Evolutionary conservation across 1,284 basidiomycete species (phyloP).

Genomic region (Neolentinus lepideus): DNA sequence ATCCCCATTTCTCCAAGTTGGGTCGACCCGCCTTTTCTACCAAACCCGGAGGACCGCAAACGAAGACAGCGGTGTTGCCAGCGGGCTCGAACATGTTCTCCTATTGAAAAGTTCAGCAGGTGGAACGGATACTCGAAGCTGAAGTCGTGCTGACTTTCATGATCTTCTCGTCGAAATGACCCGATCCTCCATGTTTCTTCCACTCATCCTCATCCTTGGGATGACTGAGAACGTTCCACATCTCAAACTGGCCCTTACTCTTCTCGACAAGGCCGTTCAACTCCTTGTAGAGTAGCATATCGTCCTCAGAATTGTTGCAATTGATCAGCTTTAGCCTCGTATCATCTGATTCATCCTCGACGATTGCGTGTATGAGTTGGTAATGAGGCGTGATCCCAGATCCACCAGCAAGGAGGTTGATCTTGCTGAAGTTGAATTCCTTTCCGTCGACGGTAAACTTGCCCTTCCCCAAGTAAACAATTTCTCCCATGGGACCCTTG

Average conservation of each 20-base stretch:
- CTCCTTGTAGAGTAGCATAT: constrained; percentile 15
- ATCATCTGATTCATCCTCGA: constrained; percentile 11
- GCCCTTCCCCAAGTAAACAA: constrained; percentile 13
- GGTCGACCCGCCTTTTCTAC: constrained; percentile 16
- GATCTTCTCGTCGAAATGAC: constrained; percentile 11
- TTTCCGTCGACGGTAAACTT: constrained; percentile 15
- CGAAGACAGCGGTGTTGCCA: constrained; percentile 5
- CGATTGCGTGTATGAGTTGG: constrained; percentile 18
- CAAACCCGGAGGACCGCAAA: constrained; percentile 15
- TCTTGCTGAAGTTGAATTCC: constrained; percentile 13
- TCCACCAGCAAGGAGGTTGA: constrained; percentile 18
- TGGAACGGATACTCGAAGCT: no score
- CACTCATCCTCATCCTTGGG: constrained; percentile 9
- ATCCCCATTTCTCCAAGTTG: constrained; percentile 15
- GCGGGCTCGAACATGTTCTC: neutral
- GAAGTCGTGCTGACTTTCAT: constrained; percentile 12
- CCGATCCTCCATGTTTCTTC: constrained; percentile 10
- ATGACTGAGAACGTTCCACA: constrained; percentile 15
- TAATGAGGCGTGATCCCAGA: constrained; percentile 18
- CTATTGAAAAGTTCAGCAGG: no score
- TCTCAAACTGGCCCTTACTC: constrained; percentile 12
- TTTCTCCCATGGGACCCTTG: constrained; percentile 16
- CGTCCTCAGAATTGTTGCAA: constrained; percentile 17
- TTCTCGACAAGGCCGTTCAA: constrained; percentile 12
- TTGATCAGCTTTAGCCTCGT: constrained; percentile 15